Percentiles rank a stretch among this genome's conserved stretches.
Evolutionary conservation across 2,329 filamentous ascomycete species (phyloP).

Genomic region (Nemania abortiva): DNA sequence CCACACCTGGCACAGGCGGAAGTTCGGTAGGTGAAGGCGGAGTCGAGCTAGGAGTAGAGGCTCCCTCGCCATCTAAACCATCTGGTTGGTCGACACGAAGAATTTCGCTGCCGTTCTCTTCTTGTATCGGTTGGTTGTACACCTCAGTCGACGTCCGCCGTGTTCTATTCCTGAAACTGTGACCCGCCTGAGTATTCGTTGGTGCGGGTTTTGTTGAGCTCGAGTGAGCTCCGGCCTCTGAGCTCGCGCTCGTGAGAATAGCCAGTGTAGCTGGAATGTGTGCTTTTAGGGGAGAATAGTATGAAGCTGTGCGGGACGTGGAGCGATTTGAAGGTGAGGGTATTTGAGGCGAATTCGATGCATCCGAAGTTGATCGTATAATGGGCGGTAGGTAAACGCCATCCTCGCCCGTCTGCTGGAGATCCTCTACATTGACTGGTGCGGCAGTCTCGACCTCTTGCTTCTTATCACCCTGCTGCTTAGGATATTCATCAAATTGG

Average conservation of each 20-base stretch:
- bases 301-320: constrained; percentile 41
- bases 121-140: constrained; percentile 57
- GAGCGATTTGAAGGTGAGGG: constrained; percentile 35
- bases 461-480: constrained; percentile 45
- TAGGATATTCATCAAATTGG: constrained; percentile 59
- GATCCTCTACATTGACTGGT: constrained; percentile 72
- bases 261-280: constrained; percentile 32
- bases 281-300: constrained; percentile 24
- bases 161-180: constrained; percentile 43
- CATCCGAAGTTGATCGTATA: constrained; percentile 47
- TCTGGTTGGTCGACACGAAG: constrained; percentile 31
- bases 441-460: constrained; percentile 63
- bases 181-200: constrained; percentile 35
- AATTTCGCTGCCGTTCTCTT: constrained; percentile 53
- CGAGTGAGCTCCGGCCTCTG: constrained; percentile 8
- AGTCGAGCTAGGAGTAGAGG: constrained; percentile 27
- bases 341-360: constrained; percentile 45
- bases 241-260: constrained; percentile 29
- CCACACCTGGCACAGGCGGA: constrained; percentile 58
- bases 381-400: constrained; percentile 58
- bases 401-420: constrained; percentile 72
- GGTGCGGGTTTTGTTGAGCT: constrained; percentile 20
- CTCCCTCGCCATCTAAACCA: constrained; percentile 43
- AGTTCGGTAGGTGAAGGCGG: constrained; percentile 38
- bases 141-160: constrained; percentile 49